Conservation (phyloP, 108 stramenopile genomes). For the Cyclotella choctawhatcheeana region DNA sequence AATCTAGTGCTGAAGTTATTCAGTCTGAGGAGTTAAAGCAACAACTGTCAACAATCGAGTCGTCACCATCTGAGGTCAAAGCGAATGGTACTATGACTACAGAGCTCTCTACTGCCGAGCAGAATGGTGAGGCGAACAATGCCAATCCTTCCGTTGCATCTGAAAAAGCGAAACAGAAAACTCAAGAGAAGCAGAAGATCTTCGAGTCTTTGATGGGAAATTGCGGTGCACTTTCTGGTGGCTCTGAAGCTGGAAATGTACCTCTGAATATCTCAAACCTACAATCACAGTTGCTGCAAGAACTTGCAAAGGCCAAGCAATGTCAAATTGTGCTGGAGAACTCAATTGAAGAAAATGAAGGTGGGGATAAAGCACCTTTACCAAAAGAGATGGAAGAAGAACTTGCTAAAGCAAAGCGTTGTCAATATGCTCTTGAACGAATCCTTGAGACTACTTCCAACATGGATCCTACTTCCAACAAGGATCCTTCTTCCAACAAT, state of each 20-base stretch:
- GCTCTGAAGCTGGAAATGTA: neutral
- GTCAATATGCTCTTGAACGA: conserved; percentile 29
- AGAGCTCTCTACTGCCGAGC: too few relatives aligned
- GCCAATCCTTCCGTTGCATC: too few relatives aligned
- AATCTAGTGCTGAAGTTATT: neutral
- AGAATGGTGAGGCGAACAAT: too few relatives aligned
- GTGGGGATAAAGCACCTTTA: neutral
- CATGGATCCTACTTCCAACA: conserved; percentile 23
- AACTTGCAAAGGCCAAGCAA: conserved; percentile 32
- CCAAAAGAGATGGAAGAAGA: conserved; percentile 24
- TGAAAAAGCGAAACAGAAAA: neutral
- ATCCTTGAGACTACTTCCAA: conserved; percentile 32
- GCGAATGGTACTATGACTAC: neutral
- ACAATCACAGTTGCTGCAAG: conserved; percentile 25
- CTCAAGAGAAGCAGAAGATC: neutral
- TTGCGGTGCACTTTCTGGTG: conserved; percentile 12
- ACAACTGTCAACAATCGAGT: neutral
- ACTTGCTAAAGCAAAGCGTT: conserved; percentile 32
- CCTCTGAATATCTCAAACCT: conserved; percentile 17
- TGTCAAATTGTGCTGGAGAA: conserved; percentile 18
- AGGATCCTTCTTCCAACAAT: conserved; percentile 20
- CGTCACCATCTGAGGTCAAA: neutral
- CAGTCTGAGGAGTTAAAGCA: neutral
- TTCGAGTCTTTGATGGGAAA: conserved; percentile 13
- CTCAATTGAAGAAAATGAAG: neutral